phyloP scores from a whole-genome alignment of 1,139 yeast species.

The Yarrowia galli region DNA sequence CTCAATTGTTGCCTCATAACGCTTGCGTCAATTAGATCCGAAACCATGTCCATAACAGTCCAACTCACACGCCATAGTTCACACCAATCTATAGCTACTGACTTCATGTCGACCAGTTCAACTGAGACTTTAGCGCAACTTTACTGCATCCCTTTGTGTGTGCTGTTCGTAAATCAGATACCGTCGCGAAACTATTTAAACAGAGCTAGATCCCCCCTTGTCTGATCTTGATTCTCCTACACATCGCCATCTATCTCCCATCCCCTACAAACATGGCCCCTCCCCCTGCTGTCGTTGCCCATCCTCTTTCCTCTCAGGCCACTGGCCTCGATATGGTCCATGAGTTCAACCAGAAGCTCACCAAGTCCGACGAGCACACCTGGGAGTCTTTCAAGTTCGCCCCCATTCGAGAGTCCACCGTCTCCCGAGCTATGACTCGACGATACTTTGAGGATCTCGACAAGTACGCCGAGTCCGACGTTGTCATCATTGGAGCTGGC shows the following conservation, averaged over 20 bases:
- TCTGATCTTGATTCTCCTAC: too few species aligned
- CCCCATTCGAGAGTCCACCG: slow-evolving; percentile 80
- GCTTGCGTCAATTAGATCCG: background rate
- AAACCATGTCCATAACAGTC: background rate
- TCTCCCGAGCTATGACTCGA: slow-evolving; percentile 82
- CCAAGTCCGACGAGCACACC: slow-evolving; percentile 49
- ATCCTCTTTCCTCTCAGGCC: slow-evolving; percentile 30
- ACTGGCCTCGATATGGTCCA: slow-evolving; percentile 35
- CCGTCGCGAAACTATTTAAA: slow-evolving; percentile 12
- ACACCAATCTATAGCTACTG: background rate
- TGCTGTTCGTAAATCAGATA: too few species aligned
- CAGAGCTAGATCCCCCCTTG: background rate
- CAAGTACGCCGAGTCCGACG: slow-evolving; percentile 76
- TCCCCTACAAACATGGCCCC: background rate
- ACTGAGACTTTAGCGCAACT: slow-evolving; percentile 21
- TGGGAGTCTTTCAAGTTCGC: slow-evolving; percentile 74
- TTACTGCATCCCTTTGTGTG: background rate
- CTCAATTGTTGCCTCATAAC: background rate
- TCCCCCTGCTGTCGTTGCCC: slow-evolving; percentile 34
- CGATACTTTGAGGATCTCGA: slow-evolving; percentile 78
- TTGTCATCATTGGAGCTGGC: slow-evolving; percentile 81
- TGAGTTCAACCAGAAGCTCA: slow-evolving; percentile 38
- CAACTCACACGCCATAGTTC: background rate
- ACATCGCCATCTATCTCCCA: too few species aligned
- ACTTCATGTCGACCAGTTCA: background rate